phyloP scores from a whole-genome alignment of 1,139 yeast genomes.

The Geotrichum histeridarum region DNA sequence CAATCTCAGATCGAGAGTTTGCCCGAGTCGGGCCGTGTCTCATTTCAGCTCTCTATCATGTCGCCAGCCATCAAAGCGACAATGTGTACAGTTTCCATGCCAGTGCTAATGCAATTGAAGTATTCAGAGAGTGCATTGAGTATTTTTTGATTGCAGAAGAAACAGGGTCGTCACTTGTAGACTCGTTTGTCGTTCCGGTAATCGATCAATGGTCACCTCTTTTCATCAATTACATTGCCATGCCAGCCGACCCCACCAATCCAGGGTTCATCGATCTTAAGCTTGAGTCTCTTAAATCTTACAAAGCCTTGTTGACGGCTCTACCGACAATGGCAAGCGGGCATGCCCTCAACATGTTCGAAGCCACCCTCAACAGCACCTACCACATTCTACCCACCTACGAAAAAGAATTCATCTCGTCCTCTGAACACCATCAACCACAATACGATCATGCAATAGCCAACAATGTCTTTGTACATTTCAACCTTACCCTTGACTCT shows the following conservation, averaged over 20 bases:
- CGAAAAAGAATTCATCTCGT: slow-evolving; percentile 3
- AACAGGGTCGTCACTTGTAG: slow-evolving; percentile 3
- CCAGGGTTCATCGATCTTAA: slow-evolving; percentile 7
- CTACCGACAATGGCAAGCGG: slow-evolving; percentile 4
- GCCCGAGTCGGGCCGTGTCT: slow-evolving; percentile 54
- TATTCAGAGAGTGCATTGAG: slow-evolving; percentile 33
- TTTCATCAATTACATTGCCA: slow-evolving; percentile 20
- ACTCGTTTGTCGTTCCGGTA: slow-evolving; percentile 23
- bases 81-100: slow-evolving; percentile 16
- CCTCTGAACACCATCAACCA: slow-evolving; percentile 1
- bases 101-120: slow-evolving; percentile 29
- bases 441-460: neutral
- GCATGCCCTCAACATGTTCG: slow-evolving; percentile 6
- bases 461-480: neutral
- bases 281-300: slow-evolving; percentile 13
- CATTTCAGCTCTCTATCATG: slow-evolving; percentile 22
- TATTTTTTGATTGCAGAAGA: slow-evolving; percentile 34
- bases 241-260: slow-evolving; percentile 9
- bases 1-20: slow-evolving; percentile 78
- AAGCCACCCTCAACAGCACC: slow-evolving; percentile 7
- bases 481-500: neutral
- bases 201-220: slow-evolving; percentile 31
- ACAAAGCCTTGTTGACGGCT: slow-evolving; percentile 6
- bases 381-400: neutral
- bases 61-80: slow-evolving; percentile 20